These are phyloP conservation scores for Populus alba DNA, from an alignment of 345 rosid species.

Conservation along the genomic window DNA sequence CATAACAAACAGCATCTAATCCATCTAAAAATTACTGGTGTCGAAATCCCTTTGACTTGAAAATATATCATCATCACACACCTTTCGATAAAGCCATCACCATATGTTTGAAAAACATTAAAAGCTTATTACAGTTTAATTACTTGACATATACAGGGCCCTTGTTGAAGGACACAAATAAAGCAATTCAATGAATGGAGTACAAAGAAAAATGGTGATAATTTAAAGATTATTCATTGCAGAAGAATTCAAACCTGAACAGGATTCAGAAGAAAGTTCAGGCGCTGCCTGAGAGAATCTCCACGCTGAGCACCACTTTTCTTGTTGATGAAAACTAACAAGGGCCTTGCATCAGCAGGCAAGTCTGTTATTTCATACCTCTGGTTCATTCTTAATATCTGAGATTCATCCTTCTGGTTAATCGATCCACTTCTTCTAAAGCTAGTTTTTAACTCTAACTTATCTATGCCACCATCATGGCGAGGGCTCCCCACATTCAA, in stretches of 20 bases:
- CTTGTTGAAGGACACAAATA: not conserved
- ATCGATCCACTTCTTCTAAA: constrained; percentile 62
- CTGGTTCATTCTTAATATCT: constrained; percentile 57
- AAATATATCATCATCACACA: not conserved
- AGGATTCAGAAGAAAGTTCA: constrained; percentile 75
- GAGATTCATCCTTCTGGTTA: constrained; percentile 77
- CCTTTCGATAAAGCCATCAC: not conserved
- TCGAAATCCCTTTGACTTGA: not conserved
- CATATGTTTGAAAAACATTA: not conserved
- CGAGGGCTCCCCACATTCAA: constrained; percentile 30
- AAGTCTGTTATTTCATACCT: constrained; percentile 64
- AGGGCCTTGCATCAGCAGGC: constrained; percentile 64
- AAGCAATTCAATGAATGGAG: not conserved
- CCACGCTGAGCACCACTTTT: constrained; percentile 86
- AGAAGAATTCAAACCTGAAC: constrained; percentile 45
- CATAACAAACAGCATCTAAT: not conserved
- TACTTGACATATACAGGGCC: not conserved
- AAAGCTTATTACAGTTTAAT: not conserved
- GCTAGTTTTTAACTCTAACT: constrained; percentile 46
- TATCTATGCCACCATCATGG: constrained; percentile 45
- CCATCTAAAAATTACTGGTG: not conserved
- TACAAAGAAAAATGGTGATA: not conserved
- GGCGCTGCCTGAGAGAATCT: constrained; percentile 61
- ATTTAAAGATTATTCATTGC: not conserved
- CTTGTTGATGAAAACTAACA: constrained; percentile 73